phyloP scores from a whole-genome alignment of 352 stramenopile species.

The Elongisporangium undulatum region DNA sequence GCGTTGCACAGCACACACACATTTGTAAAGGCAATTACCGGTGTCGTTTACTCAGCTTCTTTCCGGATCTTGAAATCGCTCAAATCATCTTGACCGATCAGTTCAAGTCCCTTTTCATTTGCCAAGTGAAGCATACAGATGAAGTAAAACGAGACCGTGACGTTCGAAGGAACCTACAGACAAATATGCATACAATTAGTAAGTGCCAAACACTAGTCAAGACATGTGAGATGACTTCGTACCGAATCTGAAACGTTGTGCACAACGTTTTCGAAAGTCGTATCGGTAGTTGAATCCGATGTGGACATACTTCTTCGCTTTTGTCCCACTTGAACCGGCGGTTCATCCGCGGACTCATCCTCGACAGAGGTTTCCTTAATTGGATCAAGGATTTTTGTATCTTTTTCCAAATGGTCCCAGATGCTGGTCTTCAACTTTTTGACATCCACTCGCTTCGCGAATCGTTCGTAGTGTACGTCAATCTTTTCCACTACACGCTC shows the following conservation, averaged over 20 bases:
- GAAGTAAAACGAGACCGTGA: constrained; percentile 98
- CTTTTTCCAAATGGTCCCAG: constrained; percentile 82
- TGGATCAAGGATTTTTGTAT: constrained; percentile 19
- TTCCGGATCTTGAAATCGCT: constrained; percentile 72
- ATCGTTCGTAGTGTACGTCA: constrained; percentile 89
- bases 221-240: neutral
- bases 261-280: constrained; percentile 90
- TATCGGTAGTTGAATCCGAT: constrained; percentile 9
- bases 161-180: constrained; percentile 88
- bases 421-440: constrained; percentile 96
- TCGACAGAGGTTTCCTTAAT: neutral
- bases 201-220: constrained; percentile 3
- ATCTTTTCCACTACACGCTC: constrained; percentile 95
- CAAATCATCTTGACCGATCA: constrained; percentile 76
- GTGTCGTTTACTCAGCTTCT: constrained; percentile 15
- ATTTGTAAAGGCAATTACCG: constrained; percentile 16
- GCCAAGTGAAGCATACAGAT: constrained; percentile 98
- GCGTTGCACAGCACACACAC: constrained; percentile 9
- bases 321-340: neutral
- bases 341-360: neutral
- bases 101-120: constrained; percentile 96
- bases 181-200: neutral
- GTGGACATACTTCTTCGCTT: neutral
- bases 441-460: constrained; percentile 97
- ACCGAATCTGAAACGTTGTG: constrained; percentile 85